These are phyloP conservation scores for Rhododendron vialii DNA, from an alignment of 148 eudicot species.

Conservation along the genomic window DNA sequence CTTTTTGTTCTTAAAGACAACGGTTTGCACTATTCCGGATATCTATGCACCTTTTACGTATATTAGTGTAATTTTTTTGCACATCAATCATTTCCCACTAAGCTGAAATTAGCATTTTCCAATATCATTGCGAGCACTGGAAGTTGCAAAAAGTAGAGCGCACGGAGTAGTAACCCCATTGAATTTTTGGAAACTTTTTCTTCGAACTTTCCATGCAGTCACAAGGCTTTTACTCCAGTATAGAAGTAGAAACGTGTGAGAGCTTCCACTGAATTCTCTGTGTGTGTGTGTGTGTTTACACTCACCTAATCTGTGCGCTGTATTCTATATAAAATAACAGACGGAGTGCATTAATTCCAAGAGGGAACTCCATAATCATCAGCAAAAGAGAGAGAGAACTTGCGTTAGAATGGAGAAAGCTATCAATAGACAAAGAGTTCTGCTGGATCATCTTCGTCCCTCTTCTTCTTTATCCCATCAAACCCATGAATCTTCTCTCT, in stretches of 20 bases:
- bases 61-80: no score
- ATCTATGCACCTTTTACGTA: no score
- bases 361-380: not conserved
- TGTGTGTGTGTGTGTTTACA: no score
- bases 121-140: no score
- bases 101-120: no score
- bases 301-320: no score
- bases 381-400: conserved; percentile 16
- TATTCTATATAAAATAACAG: no score
- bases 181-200: not conserved
- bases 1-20: no score
- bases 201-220: not conserved
- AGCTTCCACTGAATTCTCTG: not conserved
- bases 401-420: conserved; percentile 58
- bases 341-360: not conserved
- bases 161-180: not conserved
- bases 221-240: no score
- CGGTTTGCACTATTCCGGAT: no score
- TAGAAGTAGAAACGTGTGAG: not conserved
- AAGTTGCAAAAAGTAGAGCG: not conserved
- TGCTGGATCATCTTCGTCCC: conserved; percentile 59
- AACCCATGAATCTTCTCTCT: conserved; percentile 30
- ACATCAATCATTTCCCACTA: no score
- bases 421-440: conserved; percentile 60
- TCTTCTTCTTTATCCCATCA: conserved; percentile 27